These are phyloP conservation scores for Poronia punctata DNA, from an alignment of 495 filamentous ascomycete genomes.

Conservation along the genomic window DNA sequence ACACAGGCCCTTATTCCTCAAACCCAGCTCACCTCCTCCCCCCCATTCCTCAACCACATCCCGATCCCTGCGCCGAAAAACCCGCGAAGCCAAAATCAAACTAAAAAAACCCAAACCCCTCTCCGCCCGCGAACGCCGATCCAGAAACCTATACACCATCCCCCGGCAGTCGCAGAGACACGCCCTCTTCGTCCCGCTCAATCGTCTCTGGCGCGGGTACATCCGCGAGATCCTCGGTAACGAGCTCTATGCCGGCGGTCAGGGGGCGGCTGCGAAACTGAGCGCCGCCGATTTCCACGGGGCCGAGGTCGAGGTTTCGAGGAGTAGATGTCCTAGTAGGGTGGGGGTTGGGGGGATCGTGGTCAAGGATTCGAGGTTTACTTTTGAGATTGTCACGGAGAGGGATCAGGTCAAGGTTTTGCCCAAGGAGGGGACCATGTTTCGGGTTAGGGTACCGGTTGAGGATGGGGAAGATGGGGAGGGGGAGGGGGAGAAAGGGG, in stretches of 20 bases:
- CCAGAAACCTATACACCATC: conserved; percentile 64
- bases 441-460: conserved; percentile 64
- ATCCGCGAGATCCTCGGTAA: conserved; percentile 64
- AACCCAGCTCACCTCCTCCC: conserved; percentile 58
- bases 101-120: conserved; percentile 65
- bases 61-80: conserved; percentile 54
- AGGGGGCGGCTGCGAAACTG: conserved; percentile 54
- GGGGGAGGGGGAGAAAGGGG: conserved; percentile 3
- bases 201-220: conserved; percentile 76
- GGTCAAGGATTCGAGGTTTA: conserved; percentile 77
- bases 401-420: conserved; percentile 62
- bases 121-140: conserved; percentile 72
- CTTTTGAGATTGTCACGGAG: conserved; percentile 75
- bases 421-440: conserved; percentile 85
- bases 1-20: conserved; percentile 73
- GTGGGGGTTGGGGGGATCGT: conserved; percentile 84
- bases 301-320: conserved; percentile 73
- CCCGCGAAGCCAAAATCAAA: conserved; percentile 48
- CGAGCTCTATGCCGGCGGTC: conserved; percentile 37
- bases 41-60: conserved; percentile 53
- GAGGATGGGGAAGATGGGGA: conserved; percentile 10
- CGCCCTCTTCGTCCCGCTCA: conserved; percentile 65
- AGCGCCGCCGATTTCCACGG: conserved; percentile 86
- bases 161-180: conserved; percentile 63
- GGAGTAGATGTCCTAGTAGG: conserved; percentile 69